These are phyloP conservation scores for Coniochaeta sp. DNA, from an alignment of 2,329 filamentous ascomycete genomes.

Conservation along the genomic window DNA sequence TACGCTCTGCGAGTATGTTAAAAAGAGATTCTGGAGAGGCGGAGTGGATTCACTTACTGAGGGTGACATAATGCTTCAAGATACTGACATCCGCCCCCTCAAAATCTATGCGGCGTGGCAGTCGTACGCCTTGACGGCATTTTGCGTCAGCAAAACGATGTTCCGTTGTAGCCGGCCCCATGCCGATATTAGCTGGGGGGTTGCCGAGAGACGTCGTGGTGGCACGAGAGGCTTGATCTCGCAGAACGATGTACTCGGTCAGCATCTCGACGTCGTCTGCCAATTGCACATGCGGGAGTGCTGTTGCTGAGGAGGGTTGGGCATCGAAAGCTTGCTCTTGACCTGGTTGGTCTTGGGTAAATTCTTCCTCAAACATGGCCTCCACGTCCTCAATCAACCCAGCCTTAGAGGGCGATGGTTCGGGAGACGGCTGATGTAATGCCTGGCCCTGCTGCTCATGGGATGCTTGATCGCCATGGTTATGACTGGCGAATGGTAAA, in stretches of 20 bases:
- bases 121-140: not conserved
- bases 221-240: not conserved
- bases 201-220: not conserved
- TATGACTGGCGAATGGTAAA: not conserved
- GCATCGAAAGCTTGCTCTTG: not conserved
- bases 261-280: not conserved
- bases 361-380: not conserved
- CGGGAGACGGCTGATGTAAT: not conserved
- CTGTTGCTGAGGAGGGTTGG: not conserved
- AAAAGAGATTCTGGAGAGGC: not conserved
- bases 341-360: not conserved
- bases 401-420: not conserved
- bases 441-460: not conserved
- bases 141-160: not conserved
- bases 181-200: not conserved
- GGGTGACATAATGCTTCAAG: not conserved
- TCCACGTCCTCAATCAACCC: not conserved
- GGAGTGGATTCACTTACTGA: not conserved
- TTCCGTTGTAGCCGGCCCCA: not conserved
- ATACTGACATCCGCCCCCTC: not conserved
- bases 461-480: not conserved
- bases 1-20: constrained; percentile 1
- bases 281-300: too few species aligned
- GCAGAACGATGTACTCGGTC: not conserved
- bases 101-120: constrained; percentile 2